Percentiles rank a stretch among this genome's conserved stretches.
These are phyloP conservation scores for Fraxinus sp. DNA, from an alignment of 305 asterid species.

Conservation along the genomic window DNA sequence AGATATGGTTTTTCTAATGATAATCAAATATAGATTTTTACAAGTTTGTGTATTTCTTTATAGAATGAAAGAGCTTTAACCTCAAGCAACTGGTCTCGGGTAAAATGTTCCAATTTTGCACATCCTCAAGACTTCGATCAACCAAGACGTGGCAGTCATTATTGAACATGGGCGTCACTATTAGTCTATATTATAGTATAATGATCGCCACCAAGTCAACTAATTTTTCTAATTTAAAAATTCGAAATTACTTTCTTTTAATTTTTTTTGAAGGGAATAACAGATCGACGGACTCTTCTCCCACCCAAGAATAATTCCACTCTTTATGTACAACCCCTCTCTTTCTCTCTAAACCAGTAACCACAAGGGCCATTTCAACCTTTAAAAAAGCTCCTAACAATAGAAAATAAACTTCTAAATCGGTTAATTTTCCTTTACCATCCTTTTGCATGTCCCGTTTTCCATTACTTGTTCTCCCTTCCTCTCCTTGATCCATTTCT, in stretches of 20 bases:
- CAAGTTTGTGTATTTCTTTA: neutral
- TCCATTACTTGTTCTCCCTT: constrained; percentile 8
- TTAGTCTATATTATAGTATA: neutral
- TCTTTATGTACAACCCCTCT: constrained; percentile 2
- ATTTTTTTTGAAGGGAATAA: neutral
- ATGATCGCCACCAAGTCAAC: neutral
- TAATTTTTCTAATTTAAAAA: neutral
- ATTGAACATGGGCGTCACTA: neutral
- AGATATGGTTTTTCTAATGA: neutral
- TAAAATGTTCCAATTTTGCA: neutral
- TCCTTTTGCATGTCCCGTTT: constrained; percentile 27
- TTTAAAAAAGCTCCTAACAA: neutral
- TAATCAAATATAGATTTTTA: neutral
- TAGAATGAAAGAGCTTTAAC: neutral
- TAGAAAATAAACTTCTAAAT: neutral
- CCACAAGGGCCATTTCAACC: constrained; percentile 39
- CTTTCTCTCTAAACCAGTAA: constrained; percentile 28
- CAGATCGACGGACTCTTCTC: constrained; percentile 26
- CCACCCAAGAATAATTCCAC: constrained; percentile 19
- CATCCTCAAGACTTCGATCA: neutral
- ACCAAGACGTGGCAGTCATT: neutral
- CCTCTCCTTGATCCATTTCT: neutral
- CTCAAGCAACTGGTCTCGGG: neutral
- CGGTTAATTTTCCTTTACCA: constrained; percentile 32
- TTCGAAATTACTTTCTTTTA: neutral